These are phyloP conservation scores for Auriculariales sp. DNA, from an alignment of 768 basidiomycete genomes.

Conservation along the genomic window DNA sequence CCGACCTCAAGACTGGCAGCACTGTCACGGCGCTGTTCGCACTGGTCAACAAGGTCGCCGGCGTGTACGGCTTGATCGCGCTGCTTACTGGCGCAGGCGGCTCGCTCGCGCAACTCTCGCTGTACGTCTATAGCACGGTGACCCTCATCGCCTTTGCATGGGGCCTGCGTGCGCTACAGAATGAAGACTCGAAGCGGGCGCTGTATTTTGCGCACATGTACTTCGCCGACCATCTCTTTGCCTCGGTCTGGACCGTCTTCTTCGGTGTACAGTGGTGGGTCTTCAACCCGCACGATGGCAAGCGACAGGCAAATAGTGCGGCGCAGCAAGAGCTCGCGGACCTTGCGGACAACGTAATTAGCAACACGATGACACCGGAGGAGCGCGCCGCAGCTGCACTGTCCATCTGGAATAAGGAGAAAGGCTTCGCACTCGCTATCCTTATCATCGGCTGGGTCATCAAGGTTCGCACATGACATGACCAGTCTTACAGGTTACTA, in stretches of 20 bases:
- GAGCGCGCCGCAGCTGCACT: conserved; percentile 62
- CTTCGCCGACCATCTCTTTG: conserved; percentile 80
- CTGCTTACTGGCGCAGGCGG: conserved; percentile 81
- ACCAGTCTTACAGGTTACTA: background rate
- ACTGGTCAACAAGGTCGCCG: conserved; percentile 92
- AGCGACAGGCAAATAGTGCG: conserved; percentile 59
- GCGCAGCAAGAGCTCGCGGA: conserved; percentile 68
- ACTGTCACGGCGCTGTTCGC: conserved; percentile 80
- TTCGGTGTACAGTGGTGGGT: conserved; percentile 88
- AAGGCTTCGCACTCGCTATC: conserved; percentile 61
- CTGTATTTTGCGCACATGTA: conserved; percentile 88
- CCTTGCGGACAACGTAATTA: conserved; percentile 23
- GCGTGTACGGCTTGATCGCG: conserved; percentile 90
- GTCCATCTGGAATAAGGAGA: conserved; percentile 82
- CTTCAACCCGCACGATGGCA: conserved; percentile 84
- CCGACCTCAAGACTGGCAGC: conserved; percentile 90
- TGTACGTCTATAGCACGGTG: conserved; percentile 85
- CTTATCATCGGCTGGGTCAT: conserved; percentile 73
- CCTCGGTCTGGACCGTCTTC: conserved; percentile 82
- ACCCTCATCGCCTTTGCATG: conserved; percentile 70
- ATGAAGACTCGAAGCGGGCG: conserved; percentile 82
- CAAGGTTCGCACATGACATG: conserved; percentile 44
- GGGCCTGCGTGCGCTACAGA: conserved; percentile 69
- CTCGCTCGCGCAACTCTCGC: conserved; percentile 80
- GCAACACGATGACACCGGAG: conserved; percentile 33